A percentile compares a stretch with the other conserved stretches of the same genome.
Conservation (phyloP, 2,329 filamentous ascomycete species). For the Beauveria asiatica region DNA sequence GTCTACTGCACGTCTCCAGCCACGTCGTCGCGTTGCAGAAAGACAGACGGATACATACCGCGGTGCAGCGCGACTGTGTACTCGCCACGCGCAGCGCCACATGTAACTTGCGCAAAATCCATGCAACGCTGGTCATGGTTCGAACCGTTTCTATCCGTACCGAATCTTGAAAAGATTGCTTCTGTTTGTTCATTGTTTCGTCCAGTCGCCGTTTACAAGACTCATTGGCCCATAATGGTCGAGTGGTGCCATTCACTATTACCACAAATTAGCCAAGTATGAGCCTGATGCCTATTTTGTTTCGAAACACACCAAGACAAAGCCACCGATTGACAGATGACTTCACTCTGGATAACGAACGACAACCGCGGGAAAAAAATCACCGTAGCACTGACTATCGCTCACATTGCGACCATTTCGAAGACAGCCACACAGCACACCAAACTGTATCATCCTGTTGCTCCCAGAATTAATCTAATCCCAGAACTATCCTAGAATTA, state of each 20-base stretch:
- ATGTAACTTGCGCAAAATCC: background rate
- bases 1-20: background rate
- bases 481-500: background rate
- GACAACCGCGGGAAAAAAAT: no score
- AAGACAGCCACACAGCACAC: background rate
- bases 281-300: background rate
- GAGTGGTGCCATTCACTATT: conserved; percentile 16
- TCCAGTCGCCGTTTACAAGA: background rate
- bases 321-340: background rate
- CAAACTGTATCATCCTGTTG: background rate
- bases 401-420: background rate
- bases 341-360: background rate
- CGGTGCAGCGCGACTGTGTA: background rate
- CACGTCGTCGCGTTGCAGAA: background rate
- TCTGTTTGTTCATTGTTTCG: background rate
- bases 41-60: background rate
- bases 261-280: background rate
- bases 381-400: background rate
- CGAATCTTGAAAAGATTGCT: background rate
- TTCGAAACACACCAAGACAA: conserved; percentile 1
- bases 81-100: conserved; percentile 1
- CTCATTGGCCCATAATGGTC: background rate
- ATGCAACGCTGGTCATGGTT: background rate
- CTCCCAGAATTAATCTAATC: background rate
- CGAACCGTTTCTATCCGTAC: background rate